Base-by-base conservation (phyloP, 257 asterid species). In the Nicotiana knightiana region DNA sequence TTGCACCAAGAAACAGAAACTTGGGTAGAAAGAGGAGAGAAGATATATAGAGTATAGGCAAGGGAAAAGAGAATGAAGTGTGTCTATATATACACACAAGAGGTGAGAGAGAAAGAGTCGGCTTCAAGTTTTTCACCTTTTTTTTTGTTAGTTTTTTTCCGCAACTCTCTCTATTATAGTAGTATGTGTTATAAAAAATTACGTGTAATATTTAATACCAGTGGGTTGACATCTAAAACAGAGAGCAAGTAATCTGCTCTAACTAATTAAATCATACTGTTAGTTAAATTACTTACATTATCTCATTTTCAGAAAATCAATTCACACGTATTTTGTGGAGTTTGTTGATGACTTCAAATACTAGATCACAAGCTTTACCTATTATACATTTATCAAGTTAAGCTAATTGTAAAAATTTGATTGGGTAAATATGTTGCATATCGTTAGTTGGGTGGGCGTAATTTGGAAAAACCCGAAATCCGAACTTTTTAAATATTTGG, bases 1-100 rank as follows among this genome's bases (percentile, higher is more conserved):
- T 82, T 62, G 63, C 66, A 83, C 57, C 84, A 83, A 87, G 81
- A 83, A 87, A 84, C 73, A 71, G 70, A 81, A 80, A 48, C 30
- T 61, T 26, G 46, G 2, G 10, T n/a, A 54, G 39, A 24, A 17
- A 30, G 57, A 39, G 32, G 58, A 46, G 39, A 62, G 70, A 75
- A 82, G 51, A 67, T 67, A 18, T 67, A 18, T 18, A 77, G 24
- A 77, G 63, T 28, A 17, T 54, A 33, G 21, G 51, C 82, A 70
- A 84, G 54, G 33, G 66, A 61, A 82, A 85, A 57, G 81, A 80
- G 83, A 87, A 77, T 30, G 85, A 62, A 83, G 79, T 67, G 85
- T 48, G 83, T 9, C 80, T 76, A 80, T 75, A 85, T 87, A 85
- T 82, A 91, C 77, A 82, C 83, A 39, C 64, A 70, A 59, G 79